Evolutionary conservation across 2,329 filamentous ascomycete genomes (phyloP), one percentile per base, ranked within the genome.

Genomic region (Sporothrix humicola): DNA sequence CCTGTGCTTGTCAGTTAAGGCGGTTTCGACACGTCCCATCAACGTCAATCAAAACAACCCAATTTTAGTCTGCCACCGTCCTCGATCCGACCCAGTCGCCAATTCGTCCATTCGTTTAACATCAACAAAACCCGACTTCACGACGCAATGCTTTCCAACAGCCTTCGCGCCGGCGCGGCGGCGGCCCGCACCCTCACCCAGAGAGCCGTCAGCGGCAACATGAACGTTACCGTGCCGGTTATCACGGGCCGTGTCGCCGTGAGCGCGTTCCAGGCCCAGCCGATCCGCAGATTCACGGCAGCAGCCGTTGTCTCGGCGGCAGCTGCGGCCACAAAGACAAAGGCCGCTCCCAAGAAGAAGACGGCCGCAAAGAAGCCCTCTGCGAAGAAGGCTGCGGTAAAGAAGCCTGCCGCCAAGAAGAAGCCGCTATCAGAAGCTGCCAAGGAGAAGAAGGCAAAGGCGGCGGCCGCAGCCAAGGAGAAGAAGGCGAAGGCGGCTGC

Each of bases 401-500:
- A 52, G 65, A 50, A 42, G 66, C 26, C 17, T 3, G 61, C 61
- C 0, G n/a, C n/a, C 23, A 59, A 59, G 56, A 31, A 59, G 23
- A 59, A 31, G 56, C 23, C 56, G 23, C 31, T 37, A 37, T 37
- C 31, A 37, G 56, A 10, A 10, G 56, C 56, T 26, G 58, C 58
- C 58, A 63, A 63, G 59, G 20, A 44, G 59, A 46, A 44, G 59
- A 46, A 44, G 59, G 37, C 31, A 42, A 37, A 37, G 31, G 37
- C 26, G 9, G 52, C 61, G 12, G 71, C 58, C 44, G 31, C 46
- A 2, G 71, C 73, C 75, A 77, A 73, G 74, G 79, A 79, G 74
- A 79, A 79, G 76, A 76, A 77, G 76, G 69, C 77, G 74, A 37
- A 37, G 31, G 37, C 26, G 9, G 52, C 61, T 7, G 71, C 58